Evolutionary conservation across 2,329 filamentous ascomycete species (phyloP), one percentile per base, ranked within the genome.

Genomic region (Alternaria gansuensis): DNA sequence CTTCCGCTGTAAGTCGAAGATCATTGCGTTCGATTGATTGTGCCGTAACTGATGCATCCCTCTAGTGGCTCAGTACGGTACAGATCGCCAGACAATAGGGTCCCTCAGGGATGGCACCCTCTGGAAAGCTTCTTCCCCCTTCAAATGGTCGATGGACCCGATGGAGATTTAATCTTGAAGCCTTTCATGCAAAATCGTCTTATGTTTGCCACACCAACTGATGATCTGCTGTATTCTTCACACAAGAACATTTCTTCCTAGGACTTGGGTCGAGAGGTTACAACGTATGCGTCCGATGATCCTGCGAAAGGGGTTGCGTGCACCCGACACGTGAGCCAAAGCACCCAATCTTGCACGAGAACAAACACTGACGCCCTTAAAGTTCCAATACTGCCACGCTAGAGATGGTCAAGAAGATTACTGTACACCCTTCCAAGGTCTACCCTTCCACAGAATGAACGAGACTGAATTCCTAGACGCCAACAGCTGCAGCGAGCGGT

Each of bases 391-490:
- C 11, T 45, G 43, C 14, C 28, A 45, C 9, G 43, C 26, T 1
- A 45, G 43, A 31, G 43, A 31, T 33, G 24, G 51, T 17, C n/a
- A 41, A 52, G 51, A 37, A 43, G 39, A 51, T 17, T 31, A 33
- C 51, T 21, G 52, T 34, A 51, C 33, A 6, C 24, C 41, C 2
- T 31, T 45, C 0, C 9, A 45, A 45, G 43, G 33, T 4, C 9
- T 51, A 13, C 48, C 33, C 34, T 21, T 40, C 4, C 48, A 39
- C 21, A 48, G 49, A 3, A 24, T 45, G 9, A 14, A n/a, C 26
- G 24, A 31, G 0, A 24, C 24, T 17, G 17, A 33, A 34, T 36
- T 36, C 7, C 45, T 29, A 1, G 45, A 48, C 24, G 29, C 45
- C 4, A 48, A 23, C 31, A 33, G 28, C 6, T 34, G 2, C 45